Evolutionary conservation across 352 stramenopile genomes (phyloP), one percentile per base, ranked within the genome.

Genomic region (Phytophthora capsici): DNA sequence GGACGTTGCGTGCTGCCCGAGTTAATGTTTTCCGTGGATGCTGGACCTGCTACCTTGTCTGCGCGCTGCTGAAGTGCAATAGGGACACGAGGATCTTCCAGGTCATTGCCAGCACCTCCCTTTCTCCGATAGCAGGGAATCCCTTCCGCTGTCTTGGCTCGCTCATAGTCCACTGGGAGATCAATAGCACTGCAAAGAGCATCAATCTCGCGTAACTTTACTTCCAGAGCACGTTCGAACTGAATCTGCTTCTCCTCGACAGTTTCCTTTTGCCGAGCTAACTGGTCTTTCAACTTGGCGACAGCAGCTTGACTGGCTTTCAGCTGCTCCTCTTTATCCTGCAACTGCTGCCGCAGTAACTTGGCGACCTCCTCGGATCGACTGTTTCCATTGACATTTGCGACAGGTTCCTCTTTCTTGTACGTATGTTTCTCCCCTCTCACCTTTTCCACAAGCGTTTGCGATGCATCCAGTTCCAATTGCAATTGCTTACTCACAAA

Each of bases 201-300:
- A 25, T 91, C 80, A 6, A 91, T 58, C 19, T 91, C 76, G 14
- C 75, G 79, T 1, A 81, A 43, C 49, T 89, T 91, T n/a, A 89
- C 75, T 1, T 72, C 50, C 14, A 84, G 69, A 12, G 78, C 76
- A 5, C 68, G 74, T 49, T 79, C 71, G 13, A 89, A 67, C 25
- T 78, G 47, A 30, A 63, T 69, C 16, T 73, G 66, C 57, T 69
- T 88, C 48, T 80, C 73, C 0, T 56, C 54, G 8, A 79, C 52
- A n/a, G 68, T 59, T 59, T 90, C 77, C 45, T 90, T 63, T 55
- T 89, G 74, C 10, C 57, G 59, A 0, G 57, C 37, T 16, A 94
- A 65, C 37, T 87, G 62, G 26, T 67, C 45, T 9, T 86, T 71
- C 14, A 91, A 54, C n/a, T 80, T 69, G 1, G 55, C 71, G n/a